These are phyloP conservation scores for Clohesyomyces aquaticus DNA, from an alignment of 495 filamentous ascomycete species.

Conservation along the genomic window DNA sequence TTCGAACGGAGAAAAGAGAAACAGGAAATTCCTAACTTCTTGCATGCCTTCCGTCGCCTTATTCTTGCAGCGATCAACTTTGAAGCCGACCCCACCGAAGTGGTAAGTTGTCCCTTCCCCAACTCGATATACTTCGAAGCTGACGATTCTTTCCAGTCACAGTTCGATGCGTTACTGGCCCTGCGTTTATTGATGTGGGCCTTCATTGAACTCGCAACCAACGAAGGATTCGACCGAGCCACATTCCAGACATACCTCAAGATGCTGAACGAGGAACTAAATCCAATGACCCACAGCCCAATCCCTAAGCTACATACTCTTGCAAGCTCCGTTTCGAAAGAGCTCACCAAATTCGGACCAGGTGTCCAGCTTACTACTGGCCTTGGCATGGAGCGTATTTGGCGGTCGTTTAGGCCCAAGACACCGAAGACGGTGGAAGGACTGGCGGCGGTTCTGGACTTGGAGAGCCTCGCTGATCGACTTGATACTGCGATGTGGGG, in stretches of 20 bases:
- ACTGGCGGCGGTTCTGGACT: conserved; percentile 56
- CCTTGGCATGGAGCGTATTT: conserved; percentile 81
- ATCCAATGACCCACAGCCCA: neutral
- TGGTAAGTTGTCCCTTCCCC: neutral
- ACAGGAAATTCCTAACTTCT: conserved; percentile 7
- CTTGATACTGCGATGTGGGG: conserved; percentile 70
- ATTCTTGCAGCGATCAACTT: conserved; percentile 1
- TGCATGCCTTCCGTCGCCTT: conserved; percentile 4
- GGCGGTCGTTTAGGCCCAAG: conserved; percentile 70
- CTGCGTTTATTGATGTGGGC: conserved; percentile 33
- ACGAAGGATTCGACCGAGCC: conserved; percentile 31
- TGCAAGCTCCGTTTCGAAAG: conserved; percentile 2
- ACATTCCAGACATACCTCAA: conserved; percentile 37
- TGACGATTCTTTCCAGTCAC: neutral
- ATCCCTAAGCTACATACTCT: neutral
- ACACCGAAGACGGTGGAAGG: conserved; percentile 59
- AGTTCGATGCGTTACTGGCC: neutral
- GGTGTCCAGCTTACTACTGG: conserved; percentile 57
- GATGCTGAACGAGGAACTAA: conserved; percentile 19
- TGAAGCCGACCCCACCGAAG: neutral
- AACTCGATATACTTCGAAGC: neutral
- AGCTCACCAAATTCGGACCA: conserved; percentile 15
- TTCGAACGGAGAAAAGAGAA: conserved; percentile 23
- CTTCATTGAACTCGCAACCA: conserved; percentile 21
- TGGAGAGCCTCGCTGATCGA: conserved; percentile 71